phyloP scores from a whole-genome alignment of 2,329 filamentous ascomycete species.

The Orbilia ellipsospora region DNA sequence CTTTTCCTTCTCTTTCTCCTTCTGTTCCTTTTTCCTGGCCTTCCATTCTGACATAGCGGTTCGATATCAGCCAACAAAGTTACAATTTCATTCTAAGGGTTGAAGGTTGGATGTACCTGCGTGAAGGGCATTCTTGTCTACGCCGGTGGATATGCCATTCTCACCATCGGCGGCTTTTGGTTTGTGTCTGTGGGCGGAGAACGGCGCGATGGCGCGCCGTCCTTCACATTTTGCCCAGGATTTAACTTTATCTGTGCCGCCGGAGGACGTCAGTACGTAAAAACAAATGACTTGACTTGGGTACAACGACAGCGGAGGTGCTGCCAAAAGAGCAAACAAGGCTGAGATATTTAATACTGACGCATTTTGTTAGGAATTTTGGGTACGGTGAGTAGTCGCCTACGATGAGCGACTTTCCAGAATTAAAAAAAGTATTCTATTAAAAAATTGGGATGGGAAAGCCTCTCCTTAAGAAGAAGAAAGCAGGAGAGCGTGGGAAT shows the following conservation, averaged over 20 bases:
- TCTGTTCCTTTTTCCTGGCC: conserved; percentile 33
- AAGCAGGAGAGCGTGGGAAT: neutral
- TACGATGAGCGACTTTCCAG: neutral
- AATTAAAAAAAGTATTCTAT: no score
- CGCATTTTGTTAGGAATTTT: conserved; percentile 19
- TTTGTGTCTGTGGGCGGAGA: conserved; percentile 43
- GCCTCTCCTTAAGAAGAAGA: neutral
- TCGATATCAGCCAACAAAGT: neutral
- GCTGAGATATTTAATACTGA: conserved; percentile 7
- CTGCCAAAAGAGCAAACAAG: neutral
- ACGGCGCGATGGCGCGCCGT: conserved; percentile 38
- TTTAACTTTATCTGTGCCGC: conserved; percentile 42
- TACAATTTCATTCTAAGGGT: neutral
- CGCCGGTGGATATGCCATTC: conserved; percentile 21
- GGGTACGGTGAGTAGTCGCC: conserved; percentile 25
- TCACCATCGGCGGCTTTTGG: conserved; percentile 25
- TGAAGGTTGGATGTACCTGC: conserved; percentile 9
- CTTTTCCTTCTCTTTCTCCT: conserved; percentile 32
- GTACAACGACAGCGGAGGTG: neutral
- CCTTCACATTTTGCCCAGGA: conserved; percentile 50
- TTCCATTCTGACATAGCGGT: conserved; percentile 32
- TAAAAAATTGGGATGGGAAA: no score
- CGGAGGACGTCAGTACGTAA: neutral
- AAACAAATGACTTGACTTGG: no score
- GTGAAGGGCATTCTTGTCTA: conserved; percentile 22